Base-by-base conservation (phyloP, 2,329 filamentous ascomycete species). In the Botryotinia convoluta region DNA sequence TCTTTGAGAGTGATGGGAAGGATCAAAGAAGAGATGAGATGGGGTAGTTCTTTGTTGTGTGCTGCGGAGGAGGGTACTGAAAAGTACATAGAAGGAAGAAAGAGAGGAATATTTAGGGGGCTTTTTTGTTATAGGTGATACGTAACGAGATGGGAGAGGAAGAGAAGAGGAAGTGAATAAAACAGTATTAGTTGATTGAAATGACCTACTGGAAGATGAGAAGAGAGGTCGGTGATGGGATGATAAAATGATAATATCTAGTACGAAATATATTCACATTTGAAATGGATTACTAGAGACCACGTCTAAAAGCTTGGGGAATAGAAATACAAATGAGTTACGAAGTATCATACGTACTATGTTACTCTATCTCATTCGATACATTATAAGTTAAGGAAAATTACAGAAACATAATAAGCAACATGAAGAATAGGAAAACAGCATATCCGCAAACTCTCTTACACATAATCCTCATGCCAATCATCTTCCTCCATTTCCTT, bases 381-480 rank as follows among this genome's bases (percentile, higher is more conserved):
- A 54, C 14, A 54, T 54, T 16, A 54, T 16, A 29, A 5, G n/a
- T 16, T 16, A 29, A n/a, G 26, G 14, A 29, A 29, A 54, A 29
- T 8, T 18, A 29, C 6, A 57, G n/a, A 57, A 57, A 32, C 12
- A 57, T 18, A 9, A 57, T 1, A 57, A 32, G 7, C n/a, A 57
- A 57, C 14, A 57, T 3, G n/a, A 57, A 7, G 0, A 8, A 32
- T 9, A 57, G 14, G 8, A 14, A 57, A 32, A 57, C n/a, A 29
- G n/a, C 26, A 63, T 32, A 7, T 42, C 62, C 29, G 22, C 20
- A 37, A 61, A 37, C 26, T 16, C 29, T 48, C 45, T 14, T 54
- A 68, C 10, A 68, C 65, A 68, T 57, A 68, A 57, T 68, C 65
- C 48, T 68, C 65, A 18, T 57, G 65, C 65, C 65, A 68, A 9